These are phyloP conservation scores for Cryptococcus hybrid DNA, from an alignment of 1,284 basidiomycete species.

Conservation along the genomic window DNA sequence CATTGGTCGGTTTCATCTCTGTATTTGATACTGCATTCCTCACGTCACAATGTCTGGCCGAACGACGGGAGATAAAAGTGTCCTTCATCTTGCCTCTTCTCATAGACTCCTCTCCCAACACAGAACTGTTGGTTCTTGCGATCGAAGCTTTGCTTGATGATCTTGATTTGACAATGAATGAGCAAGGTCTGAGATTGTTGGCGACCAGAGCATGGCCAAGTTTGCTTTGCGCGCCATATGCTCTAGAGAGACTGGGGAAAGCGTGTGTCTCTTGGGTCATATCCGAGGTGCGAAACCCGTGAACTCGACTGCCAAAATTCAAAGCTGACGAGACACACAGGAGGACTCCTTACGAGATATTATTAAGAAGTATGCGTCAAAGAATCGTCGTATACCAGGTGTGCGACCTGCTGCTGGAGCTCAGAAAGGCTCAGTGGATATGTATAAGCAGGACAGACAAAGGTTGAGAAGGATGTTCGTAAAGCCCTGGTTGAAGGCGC, in stretches of 20 bases:
- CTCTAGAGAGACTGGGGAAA: conserved; percentile 48
- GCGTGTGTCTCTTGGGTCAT: conserved; percentile 53
- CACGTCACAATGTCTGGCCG: not conserved
- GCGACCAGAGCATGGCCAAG: conserved; percentile 68
- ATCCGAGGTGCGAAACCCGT: conserved; percentile 56
- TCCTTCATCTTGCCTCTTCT: conserved; percentile 65
- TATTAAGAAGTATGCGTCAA: conserved; percentile 36
- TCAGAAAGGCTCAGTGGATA: conserved; percentile 26
- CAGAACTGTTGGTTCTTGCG: conserved; percentile 66
- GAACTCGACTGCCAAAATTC: not conserved
- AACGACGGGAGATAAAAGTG: not conserved
- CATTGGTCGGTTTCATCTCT: conserved; percentile 57
- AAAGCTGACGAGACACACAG: conserved; percentile 20
- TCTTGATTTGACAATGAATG: conserved; percentile 68
- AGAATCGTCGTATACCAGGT: conserved; percentile 57
- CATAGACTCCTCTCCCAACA: conserved; percentile 66
- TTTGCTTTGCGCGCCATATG: conserved; percentile 67
- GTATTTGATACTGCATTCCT: not conserved
- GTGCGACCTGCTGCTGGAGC: conserved; percentile 55
- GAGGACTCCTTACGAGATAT: conserved; percentile 33
- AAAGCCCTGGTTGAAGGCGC: conserved; percentile 61
- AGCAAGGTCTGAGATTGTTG: conserved; percentile 66
- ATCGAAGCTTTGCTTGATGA: conserved; percentile 70
- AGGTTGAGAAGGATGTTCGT: conserved; percentile 60
- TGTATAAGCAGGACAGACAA: conserved; percentile 61